Percentiles rank a stretch among this genome's conserved stretches.
These are phyloP conservation scores for Ampelocalamus luodianensis DNA, from an alignment of 176 grass and related monocot genomes.

Conservation along the genomic window DNA sequence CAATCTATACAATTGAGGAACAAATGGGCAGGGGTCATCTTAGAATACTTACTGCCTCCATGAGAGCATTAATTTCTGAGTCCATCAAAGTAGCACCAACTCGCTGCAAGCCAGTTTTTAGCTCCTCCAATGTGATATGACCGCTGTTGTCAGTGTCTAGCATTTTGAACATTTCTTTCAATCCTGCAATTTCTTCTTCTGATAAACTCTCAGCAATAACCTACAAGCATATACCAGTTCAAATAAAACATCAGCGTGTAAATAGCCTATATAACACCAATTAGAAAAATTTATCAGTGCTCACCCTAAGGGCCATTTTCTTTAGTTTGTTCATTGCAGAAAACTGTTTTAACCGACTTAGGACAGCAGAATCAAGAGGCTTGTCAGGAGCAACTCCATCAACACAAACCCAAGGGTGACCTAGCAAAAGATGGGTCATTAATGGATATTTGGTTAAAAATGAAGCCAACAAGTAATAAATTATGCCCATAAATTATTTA, in stretches of 20 bases:
- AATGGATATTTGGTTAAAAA: background rate
- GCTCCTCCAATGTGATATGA: conserved; percentile 74
- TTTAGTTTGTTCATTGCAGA: conserved; percentile 91
- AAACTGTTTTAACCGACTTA: conserved; percentile 76
- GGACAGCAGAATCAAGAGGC: conserved; percentile 82
- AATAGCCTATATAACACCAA: conserved; percentile 26
- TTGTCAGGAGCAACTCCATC: conserved; percentile 83
- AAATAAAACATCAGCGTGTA: conserved; percentile 1
- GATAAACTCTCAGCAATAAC: conserved; percentile 82
- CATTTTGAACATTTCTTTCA: conserved; percentile 92
- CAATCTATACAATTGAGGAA: background rate
- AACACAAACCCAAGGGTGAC: conserved; percentile 79
- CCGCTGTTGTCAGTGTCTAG: conserved; percentile 75
- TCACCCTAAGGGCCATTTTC: conserved; percentile 82
- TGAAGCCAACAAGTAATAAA: conserved; percentile 1
- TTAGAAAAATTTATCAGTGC: background rate
- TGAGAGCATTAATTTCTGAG: conserved; percentile 73
- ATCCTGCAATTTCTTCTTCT: conserved; percentile 80
- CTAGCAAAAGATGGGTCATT: conserved; percentile 36
- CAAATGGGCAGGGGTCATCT: background rate
- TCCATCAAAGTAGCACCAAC: conserved; percentile 78
- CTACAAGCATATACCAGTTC: conserved; percentile 33
- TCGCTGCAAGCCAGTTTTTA: conserved; percentile 66
- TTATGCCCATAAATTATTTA: background rate
- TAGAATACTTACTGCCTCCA: conserved; percentile 69